Evolutionary conservation across 2,329 filamentous ascomycete genomes (phyloP).

Genomic region (Fusarium chlamydosporum): DNA sequence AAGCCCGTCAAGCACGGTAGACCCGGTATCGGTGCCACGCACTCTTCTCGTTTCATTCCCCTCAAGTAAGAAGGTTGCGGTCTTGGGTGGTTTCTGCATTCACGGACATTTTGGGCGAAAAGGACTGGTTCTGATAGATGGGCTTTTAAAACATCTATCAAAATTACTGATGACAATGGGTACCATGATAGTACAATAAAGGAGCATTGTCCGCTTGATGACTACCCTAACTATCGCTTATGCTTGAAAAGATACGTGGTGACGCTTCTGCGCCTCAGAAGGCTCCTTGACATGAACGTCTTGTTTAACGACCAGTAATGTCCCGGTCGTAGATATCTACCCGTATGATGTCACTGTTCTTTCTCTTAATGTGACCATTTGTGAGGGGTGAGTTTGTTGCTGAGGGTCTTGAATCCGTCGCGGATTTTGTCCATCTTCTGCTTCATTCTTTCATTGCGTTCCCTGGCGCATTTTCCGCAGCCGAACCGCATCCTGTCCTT

Average conservation of each 20-base stretch:
- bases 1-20: conserved; percentile 99
- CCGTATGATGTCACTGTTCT: conserved; percentile 1
- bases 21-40: conserved; percentile 99
- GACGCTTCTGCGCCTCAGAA: conserved; percentile 10
- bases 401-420: neutral
- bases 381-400: neutral
- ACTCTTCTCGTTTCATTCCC: conserved; percentile 99
- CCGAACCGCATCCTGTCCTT: conserved; percentile 48
- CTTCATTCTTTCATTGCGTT: neutral
- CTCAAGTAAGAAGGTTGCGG: conserved; percentile 89
- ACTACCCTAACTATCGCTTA: conserved; percentile 46
- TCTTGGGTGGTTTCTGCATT: conserved; percentile 69
- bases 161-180: conserved; percentile 62
- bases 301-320: too few relatives aligned
- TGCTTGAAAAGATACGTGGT: conserved; percentile 18
- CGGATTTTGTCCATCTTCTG: conserved; percentile 1
- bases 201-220: conserved; percentile 57
- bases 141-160: conserved; percentile 58
- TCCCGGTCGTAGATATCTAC: neutral
- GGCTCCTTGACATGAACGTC: neutral
- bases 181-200: conserved; percentile 62
- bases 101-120: conserved; percentile 70
- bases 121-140: conserved; percentile 68
- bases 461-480: conserved; percentile 47
- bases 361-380: neutral